phyloP scores from a whole-genome alignment of 2,329 filamentous ascomycete genomes.

The Drechmeria coniospora region DNA sequence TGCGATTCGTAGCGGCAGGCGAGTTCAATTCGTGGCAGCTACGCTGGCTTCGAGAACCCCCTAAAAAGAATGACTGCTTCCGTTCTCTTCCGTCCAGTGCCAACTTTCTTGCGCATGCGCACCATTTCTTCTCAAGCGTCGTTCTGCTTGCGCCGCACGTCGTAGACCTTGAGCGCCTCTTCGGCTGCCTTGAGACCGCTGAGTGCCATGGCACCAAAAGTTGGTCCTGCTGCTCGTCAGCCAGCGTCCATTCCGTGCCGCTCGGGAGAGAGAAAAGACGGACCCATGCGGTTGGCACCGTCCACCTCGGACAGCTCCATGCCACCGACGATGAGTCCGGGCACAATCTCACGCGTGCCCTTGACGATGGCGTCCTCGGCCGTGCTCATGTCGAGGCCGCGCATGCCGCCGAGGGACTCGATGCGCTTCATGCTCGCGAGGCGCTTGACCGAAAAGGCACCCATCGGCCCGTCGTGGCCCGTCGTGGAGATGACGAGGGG shows the following conservation, averaged over 20 bases:
- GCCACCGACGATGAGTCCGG: constrained; percentile 79
- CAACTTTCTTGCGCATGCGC: background rate
- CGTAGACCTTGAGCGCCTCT: constrained; percentile 65
- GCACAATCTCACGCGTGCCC: constrained; percentile 73
- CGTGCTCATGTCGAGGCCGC: constrained; percentile 79
- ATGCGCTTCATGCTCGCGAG: constrained; percentile 78
- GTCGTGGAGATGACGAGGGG: constrained; percentile 80
- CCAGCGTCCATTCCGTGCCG: too few species aligned
- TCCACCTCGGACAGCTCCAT: constrained; percentile 91
- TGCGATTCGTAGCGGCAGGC: too few species aligned
- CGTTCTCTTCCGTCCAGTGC: too few species aligned
- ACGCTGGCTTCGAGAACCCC: too few species aligned
- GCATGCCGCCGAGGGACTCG: constrained; percentile 78
- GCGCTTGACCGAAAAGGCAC: constrained; percentile 80
- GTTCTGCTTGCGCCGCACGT: constrained; percentile 64
- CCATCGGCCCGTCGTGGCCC: constrained; percentile 81
- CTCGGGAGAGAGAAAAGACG: too few species aligned
- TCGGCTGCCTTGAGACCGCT: constrained; percentile 84
- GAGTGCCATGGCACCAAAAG: constrained; percentile 79
- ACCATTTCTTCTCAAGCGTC: constrained; percentile 26
- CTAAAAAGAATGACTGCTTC: too few species aligned
- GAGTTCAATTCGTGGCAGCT: too few species aligned
- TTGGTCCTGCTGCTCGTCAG: constrained; percentile 33
- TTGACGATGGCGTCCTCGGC: constrained; percentile 93
- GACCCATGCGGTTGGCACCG: constrained; percentile 79